Conservation (phyloP, 2,329 filamentous ascomycete species). For the Penicillium sp. region DNA sequence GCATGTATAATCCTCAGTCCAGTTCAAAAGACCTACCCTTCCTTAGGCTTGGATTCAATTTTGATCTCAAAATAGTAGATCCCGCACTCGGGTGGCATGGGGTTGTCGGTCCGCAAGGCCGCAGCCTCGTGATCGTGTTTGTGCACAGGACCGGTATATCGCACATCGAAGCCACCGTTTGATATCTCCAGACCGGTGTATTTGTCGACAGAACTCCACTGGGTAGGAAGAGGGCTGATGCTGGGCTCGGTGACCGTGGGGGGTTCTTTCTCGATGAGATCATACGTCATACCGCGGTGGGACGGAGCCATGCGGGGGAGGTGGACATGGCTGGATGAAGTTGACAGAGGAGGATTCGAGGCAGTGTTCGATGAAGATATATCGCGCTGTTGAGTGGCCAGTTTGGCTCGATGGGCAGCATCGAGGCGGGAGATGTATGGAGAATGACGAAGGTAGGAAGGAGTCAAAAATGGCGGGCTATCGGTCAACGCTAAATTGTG, state of each 20-base stretch:
- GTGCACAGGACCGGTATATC: conserved; percentile 58
- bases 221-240: conserved; percentile 70
- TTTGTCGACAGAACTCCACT: conserved; percentile 81
- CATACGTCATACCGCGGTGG: conserved; percentile 78
- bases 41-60: conserved; percentile 65
- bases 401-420: conserved; percentile 65
- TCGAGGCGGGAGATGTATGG: conserved; percentile 75
- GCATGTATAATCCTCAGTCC: background rate
- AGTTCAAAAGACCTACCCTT: conserved; percentile 55
- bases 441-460: conserved; percentile 78
- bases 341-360: conserved; percentile 44
- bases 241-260: conserved; percentile 57
- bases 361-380: conserved; percentile 50
- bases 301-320: conserved; percentile 60
- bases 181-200: conserved; percentile 71
- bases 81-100: conserved; percentile 85
- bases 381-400: conserved; percentile 51
- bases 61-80: conserved; percentile 90
- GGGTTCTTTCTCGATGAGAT: conserved; percentile 76
- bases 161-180: conserved; percentile 70
- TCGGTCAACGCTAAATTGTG: conserved; percentile 28
- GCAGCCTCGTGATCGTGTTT: conserved; percentile 73
- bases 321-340: conserved; percentile 59
- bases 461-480: conserved; percentile 66
- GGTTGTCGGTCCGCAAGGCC: conserved; percentile 76